phyloP scores from a whole-genome alignment of 768 basidiomycete genomes.

The Suillus weaverae region DNA sequence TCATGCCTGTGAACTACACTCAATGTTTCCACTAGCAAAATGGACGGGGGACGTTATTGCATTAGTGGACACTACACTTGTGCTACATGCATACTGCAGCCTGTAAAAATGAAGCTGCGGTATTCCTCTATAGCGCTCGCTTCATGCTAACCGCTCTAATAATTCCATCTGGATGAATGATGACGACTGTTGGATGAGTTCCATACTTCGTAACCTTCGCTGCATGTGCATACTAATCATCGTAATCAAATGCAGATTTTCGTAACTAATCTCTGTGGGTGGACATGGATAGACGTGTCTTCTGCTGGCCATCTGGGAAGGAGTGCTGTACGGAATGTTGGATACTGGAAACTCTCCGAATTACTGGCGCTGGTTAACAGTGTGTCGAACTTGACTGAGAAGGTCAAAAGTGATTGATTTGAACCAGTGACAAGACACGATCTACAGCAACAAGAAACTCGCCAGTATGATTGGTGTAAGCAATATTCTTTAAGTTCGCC shows the following conservation, averaged over 20 bases:
- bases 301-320: not conserved
- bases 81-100: slow-evolving; percentile 5
- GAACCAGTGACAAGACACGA: not conserved
- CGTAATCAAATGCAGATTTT: not conserved
- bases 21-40: slow-evolving; percentile 2
- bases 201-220: not conserved
- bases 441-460: not conserved
- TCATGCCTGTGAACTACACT: slow-evolving; percentile 5
- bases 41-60: slow-evolving; percentile 58
- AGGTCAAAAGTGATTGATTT: not conserved
- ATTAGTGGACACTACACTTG: slow-evolving; percentile 15
- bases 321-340: not conserved
- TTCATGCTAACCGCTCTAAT: no score
- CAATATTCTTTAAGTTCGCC: not conserved
- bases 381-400: not conserved
- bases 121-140: no score
- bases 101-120: no score
- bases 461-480: not conserved
- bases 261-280: not conserved
- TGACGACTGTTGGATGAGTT: no score
- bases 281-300: not conserved
- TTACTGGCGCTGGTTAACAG: not conserved
- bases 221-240: not conserved
- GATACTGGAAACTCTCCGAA: not conserved
- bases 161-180: no score